Evolutionary conservation across 345 rosid genomes (phyloP).

Genomic region (Dimocarpus longan): DNA sequence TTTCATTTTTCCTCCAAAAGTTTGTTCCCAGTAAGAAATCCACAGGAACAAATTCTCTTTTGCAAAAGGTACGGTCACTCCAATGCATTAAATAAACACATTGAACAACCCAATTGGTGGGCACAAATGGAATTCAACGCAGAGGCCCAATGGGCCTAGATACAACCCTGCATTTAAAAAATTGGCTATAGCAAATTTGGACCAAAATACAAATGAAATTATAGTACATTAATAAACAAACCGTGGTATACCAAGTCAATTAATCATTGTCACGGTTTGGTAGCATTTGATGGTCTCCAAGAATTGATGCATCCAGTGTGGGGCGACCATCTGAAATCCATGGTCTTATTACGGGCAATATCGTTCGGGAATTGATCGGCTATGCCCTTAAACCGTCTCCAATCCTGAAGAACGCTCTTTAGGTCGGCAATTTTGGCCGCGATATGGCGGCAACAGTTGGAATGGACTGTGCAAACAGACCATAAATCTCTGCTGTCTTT

Average conservation of each 20-base stretch:
- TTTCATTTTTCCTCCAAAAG: no score
- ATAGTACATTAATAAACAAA: no score
- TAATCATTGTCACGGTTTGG: not conserved
- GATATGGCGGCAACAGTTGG: conserved; percentile 81
- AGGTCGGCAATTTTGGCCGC: conserved; percentile 68
- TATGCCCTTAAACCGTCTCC: conserved; percentile 52
- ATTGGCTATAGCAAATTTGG: not conserved
- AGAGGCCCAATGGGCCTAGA: not conserved
- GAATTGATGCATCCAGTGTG: conserved; percentile 44
- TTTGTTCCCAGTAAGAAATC: no score
- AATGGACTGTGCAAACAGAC: conserved; percentile 66
- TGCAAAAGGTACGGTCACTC: no score
- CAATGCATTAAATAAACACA: no score
- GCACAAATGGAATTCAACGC: no score
- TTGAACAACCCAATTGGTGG: no score
- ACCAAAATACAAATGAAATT: no score
- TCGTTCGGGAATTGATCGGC: not conserved
- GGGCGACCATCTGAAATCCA: conserved; percentile 38
- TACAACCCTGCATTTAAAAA: not conserved
- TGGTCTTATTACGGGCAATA: conserved; percentile 12
- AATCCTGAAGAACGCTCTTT: conserved; percentile 49
- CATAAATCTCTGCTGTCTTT: conserved; percentile 52
- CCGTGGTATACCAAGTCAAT: not conserved
- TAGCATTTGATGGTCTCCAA: conserved; percentile 31
- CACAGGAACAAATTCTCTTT: no score